These are phyloP conservation scores for Saturnispora diversa DNA, from an alignment of 805 yeast genomes.

Conservation along the genomic window DNA sequence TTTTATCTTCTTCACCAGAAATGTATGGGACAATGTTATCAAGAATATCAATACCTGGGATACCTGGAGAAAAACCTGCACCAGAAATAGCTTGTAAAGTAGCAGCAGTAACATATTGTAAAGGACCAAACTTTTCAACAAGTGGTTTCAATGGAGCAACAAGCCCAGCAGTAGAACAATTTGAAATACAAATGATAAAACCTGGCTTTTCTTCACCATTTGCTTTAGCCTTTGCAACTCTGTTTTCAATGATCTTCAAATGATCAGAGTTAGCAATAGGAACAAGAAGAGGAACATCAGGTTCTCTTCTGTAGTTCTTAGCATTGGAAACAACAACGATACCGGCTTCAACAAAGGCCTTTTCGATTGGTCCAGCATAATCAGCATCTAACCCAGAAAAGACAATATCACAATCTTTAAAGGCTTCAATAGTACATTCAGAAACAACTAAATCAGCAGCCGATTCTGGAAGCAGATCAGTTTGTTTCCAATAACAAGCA, in stretches of 20 bases:
- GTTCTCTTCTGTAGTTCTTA: constrained; percentile 85
- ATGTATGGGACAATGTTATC: constrained; percentile 94
- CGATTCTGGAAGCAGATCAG: constrained; percentile 63
- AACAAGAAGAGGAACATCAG: constrained; percentile 84
- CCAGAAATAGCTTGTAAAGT: constrained; percentile 97
- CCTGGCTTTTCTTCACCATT: constrained; percentile 55
- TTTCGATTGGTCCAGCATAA: constrained; percentile 87
- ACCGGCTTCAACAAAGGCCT: constrained; percentile 74
- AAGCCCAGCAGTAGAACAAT: constrained; percentile 96
- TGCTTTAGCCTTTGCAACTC: constrained; percentile 45
- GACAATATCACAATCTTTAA: constrained; percentile 86
- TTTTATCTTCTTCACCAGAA: constrained; percentile 95
- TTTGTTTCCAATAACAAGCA: constrained; percentile 93
- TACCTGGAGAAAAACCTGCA: constrained; percentile 98
- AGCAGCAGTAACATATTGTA: constrained; percentile 77
- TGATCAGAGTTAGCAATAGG: constrained; percentile 95
- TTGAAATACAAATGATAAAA: constrained; percentile 87
- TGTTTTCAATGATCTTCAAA: constrained; percentile 59
- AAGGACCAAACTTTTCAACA: constrained; percentile 82
- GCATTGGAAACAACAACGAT: constrained; percentile 88
- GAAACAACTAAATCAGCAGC: constrained; percentile 58
- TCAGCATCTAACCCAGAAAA: constrained; percentile 93
- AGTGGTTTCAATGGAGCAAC: constrained; percentile 97
- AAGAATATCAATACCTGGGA: constrained; percentile 86
- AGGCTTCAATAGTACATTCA: constrained; percentile 70